Evolutionary conservation across 2,329 filamentous ascomycete genomes (phyloP), one percentile per base, ranked within the genome.

Genomic region (Hortaea werneckii): DNA sequence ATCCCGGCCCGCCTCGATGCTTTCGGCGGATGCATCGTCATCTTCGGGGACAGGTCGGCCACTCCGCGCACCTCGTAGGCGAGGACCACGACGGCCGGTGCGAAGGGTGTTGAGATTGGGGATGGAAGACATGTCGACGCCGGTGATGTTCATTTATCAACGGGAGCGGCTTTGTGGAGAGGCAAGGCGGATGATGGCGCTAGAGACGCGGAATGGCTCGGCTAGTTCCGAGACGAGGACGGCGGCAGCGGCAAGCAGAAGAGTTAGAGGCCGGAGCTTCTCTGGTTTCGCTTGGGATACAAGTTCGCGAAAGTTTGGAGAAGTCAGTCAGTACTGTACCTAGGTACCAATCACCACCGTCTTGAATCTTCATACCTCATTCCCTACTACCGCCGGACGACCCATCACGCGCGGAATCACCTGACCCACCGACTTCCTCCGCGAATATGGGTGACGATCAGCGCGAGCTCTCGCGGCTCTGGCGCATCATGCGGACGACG

Each of bases 401-500:
- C 20, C 20, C 20, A 20, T 20, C 4, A 20, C 20, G 20, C 20
- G 20, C 20, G 20, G 20, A 20, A 20, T 20, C 20, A 20, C 20
- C 20, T 20, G 20, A 20, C 20, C 2, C 20, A 20, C 20, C 20
- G 20, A 20, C 20, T 20, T 20, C 20, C 4, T 20, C 20, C 20
- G 20, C 40, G 29, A 20, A 41, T 6, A 47, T 47, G 45, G 28
- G 10, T 3, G 45, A 62, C 49, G 59, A 59, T 40, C 52, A 53
- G 29, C 54, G 53, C 47, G 58, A 63, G 45, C 48, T 58, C 46
- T 75, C 79, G 54, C 81, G 85, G 63, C 79, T 95, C 57, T 98
- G 92, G 90, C 85, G 90, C 67, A 87, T 89, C 58, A 94, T 87
- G 80, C 81, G 82, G 68, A 98, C 92, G 6, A 82, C 88, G 41